These are phyloP conservation scores for Pulveroboletus ravenelii DNA, from an alignment of 768 basidiomycete genomes.

Conservation along the genomic window DNA sequence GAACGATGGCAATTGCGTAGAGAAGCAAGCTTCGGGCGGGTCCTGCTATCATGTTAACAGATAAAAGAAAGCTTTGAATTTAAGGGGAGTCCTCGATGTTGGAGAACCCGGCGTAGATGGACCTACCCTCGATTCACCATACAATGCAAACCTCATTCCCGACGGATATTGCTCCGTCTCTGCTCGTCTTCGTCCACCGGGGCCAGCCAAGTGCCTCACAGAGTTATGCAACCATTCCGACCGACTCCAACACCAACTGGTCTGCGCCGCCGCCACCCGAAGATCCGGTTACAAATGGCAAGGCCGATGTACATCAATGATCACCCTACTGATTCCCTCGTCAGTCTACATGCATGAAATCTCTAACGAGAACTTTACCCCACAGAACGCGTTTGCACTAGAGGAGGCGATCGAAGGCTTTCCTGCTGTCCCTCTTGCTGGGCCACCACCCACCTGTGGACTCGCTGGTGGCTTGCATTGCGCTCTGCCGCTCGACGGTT, in stretches of 20 bases:
- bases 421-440: background rate
- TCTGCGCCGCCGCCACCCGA: background rate
- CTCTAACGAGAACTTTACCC: background rate
- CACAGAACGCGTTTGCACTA: background rate
- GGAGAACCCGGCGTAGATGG: background rate
- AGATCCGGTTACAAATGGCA: background rate
- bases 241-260: background rate
- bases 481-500: background rate
- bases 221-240: background rate
- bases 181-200: too few relatives aligned
- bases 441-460: background rate
- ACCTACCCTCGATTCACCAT: background rate
- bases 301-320: background rate
- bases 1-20: background rate
- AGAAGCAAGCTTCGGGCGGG: background rate
- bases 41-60: background rate
- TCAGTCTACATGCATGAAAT: background rate
- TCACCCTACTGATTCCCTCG: background rate
- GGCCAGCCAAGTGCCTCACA: background rate
- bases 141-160: background rate
- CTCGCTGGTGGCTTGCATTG: constrained; percentile 3
- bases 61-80: background rate
- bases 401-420: background rate
- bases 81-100: background rate
- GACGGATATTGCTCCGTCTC: too few relatives aligned